Evolutionary conservation across 352 stramenopile genomes (phyloP).

Genomic region (Phytophthora fragariae): DNA sequence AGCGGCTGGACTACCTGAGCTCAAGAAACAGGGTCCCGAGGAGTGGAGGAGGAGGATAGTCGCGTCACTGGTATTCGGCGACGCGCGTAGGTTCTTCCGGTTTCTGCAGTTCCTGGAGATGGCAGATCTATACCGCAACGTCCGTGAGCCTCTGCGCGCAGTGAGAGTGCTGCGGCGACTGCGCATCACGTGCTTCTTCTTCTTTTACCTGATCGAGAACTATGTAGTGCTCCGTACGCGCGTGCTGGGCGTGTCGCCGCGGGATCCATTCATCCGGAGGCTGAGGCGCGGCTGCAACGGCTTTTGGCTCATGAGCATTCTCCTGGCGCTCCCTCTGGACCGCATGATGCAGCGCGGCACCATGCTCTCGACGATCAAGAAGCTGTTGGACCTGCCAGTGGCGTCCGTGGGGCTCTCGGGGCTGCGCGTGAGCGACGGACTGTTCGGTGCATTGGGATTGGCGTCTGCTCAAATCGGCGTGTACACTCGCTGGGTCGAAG

Average conservation of each 20-base stretch:
- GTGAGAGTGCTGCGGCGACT: constrained; percentile 51
- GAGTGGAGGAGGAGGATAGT: constrained; percentile 36
- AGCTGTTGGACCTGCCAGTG: constrained; percentile 64
- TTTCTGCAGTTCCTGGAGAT: constrained; percentile 78
- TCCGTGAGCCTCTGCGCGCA: constrained; percentile 36
- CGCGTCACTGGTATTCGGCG: constrained; percentile 50
- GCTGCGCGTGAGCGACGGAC: constrained; percentile 56
- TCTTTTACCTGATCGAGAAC: constrained; percentile 76
- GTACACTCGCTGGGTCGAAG: constrained; percentile 54
- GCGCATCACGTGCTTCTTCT: constrained; percentile 67
- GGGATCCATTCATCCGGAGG: constrained; percentile 40
- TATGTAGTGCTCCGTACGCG: constrained; percentile 61
- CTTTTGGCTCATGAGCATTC: constrained; percentile 68
- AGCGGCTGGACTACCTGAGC: not conserved
- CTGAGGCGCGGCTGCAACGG: constrained; percentile 54
- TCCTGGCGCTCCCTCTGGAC: constrained; percentile 63
- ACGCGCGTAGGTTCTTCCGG: constrained; percentile 66
- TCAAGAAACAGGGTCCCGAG: not conserved
- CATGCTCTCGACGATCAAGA: constrained; percentile 52
- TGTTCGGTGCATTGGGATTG: constrained; percentile 57
- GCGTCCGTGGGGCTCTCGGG: constrained; percentile 54
- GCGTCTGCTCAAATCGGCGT: constrained; percentile 56
- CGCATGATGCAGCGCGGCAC: constrained; percentile 46
- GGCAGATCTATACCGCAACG: constrained; percentile 55
- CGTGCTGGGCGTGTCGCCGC: constrained; percentile 43